Percentiles rank a stretch among this genome's conserved stretches.
Conservation (phyloP, 805 yeast genomes). For the Saccharomycopsis fibuligera region DNA sequence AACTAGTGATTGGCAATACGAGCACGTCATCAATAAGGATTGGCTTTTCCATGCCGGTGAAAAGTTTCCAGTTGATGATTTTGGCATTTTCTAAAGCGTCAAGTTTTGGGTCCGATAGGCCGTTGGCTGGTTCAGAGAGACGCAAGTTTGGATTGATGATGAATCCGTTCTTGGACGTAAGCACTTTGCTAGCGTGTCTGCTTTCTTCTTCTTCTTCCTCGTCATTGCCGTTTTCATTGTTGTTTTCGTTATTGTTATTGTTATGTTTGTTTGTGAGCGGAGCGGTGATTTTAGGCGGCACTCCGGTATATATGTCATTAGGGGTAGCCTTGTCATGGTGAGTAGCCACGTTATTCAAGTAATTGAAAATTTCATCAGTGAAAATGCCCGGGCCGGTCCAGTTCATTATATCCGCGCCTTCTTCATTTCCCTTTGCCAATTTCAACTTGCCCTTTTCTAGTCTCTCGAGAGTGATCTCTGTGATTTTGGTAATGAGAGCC, state of each 20-base stretch:
- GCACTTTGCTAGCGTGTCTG: no score
- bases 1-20: slow-evolving; percentile 64
- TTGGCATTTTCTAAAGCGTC: slow-evolving; percentile 23
- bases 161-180: no score
- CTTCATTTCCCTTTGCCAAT: slow-evolving; percentile 48
- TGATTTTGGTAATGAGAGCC: slow-evolving; percentile 71
- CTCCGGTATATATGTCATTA: slow-evolving; percentile 14
- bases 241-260: no score
- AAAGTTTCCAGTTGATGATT: slow-evolving; percentile 52
- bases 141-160: slow-evolving; percentile 1
- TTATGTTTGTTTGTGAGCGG: no score
- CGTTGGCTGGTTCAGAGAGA: slow-evolving; percentile 1
- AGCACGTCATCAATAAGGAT: slow-evolving; percentile 59
- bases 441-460: slow-evolving; percentile 38
- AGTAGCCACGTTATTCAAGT: slow-evolving; percentile 58
- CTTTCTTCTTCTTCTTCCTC: no score
- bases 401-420: slow-evolving; percentile 76
- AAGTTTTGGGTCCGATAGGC: slow-evolving; percentile 6
- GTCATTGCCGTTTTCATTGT: no score
- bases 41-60: slow-evolving; percentile 53
- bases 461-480: slow-evolving; percentile 63
- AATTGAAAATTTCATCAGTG: slow-evolving; percentile 80
- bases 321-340: slow-evolving; percentile 14
- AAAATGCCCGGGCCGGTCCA: slow-evolving; percentile 98
- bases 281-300: no score